Percentiles rank a stretch among this genome's conserved stretches.
phyloP scores from a whole-genome alignment of 306 rosid species.

The Medicago arabica region DNA sequence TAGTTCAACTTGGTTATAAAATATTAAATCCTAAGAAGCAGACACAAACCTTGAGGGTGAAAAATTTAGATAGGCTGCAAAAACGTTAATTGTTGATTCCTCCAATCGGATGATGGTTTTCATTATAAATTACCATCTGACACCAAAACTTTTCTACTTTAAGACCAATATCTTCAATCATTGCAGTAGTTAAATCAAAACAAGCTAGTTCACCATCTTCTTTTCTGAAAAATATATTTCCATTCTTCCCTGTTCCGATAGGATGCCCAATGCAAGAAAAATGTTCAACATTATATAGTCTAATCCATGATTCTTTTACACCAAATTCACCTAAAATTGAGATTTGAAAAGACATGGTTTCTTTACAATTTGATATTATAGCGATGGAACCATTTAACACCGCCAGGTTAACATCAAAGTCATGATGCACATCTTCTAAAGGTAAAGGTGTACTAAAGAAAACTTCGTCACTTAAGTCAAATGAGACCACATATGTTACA shows the following conservation, averaged over 20 bases:
- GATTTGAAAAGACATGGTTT: background rate
- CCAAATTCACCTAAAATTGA: background rate
- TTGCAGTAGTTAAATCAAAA: background rate
- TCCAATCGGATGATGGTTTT: background rate
- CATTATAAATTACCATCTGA: background rate
- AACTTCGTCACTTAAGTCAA: background rate
- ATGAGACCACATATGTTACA: background rate
- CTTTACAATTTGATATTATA: too few relatives aligned
- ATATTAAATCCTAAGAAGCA: too few relatives aligned
- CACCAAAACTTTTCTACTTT: background rate
- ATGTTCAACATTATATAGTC: background rate
- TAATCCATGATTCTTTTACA: background rate
- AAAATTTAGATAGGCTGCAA: background rate
- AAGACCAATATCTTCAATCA: background rate
- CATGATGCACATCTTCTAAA: background rate
- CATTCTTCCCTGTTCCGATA: background rate
- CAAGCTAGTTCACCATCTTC: background rate
- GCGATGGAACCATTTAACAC: background rate
- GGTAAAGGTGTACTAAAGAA: background rate
- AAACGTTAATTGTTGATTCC: background rate
- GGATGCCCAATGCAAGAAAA: background rate
- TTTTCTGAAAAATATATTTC: too few relatives aligned
- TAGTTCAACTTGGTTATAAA: too few relatives aligned
- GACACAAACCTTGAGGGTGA: background rate
- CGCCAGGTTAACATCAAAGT: background rate